These are phyloP conservation scores for Populus pruinosa DNA, from an alignment of 345 rosid species.

Conservation along the genomic window DNA sequence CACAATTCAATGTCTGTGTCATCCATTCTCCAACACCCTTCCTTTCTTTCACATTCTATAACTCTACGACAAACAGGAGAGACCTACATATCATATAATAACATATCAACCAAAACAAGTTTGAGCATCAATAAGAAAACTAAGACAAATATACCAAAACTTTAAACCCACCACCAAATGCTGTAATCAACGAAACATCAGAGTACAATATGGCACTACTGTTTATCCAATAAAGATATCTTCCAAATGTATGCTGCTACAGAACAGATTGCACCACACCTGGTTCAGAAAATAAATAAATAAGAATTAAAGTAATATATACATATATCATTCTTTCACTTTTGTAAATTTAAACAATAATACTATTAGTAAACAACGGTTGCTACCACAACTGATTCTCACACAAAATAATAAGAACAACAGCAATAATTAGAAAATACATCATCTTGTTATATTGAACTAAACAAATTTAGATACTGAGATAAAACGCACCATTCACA, in stretches of 20 bases:
- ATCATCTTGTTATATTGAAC: background rate
- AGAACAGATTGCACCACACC: background rate
- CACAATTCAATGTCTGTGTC: constrained; percentile 52
- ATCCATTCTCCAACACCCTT: constrained; percentile 47
- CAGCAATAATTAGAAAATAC: no score
- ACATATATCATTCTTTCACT: background rate
- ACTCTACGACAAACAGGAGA: background rate
- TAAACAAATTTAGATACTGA: background rate
- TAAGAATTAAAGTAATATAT: no score
- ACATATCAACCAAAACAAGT: background rate
- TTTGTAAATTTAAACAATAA: background rate
- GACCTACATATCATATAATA: background rate
- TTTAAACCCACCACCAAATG: background rate
- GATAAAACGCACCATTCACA: background rate
- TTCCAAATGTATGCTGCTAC: background rate
- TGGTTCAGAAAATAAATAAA: background rate
- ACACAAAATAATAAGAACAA: no score
- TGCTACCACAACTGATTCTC: background rate
- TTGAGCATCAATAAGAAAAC: background rate
- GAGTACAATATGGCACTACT: background rate
- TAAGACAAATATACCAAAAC: background rate
- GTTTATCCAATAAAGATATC: background rate
- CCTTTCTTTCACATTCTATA: constrained; percentile 23
- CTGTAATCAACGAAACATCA: background rate
- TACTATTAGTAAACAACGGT: background rate